Conservation (phyloP, 495 filamentous ascomycete species). For the Filosporella fistucella region DNA sequence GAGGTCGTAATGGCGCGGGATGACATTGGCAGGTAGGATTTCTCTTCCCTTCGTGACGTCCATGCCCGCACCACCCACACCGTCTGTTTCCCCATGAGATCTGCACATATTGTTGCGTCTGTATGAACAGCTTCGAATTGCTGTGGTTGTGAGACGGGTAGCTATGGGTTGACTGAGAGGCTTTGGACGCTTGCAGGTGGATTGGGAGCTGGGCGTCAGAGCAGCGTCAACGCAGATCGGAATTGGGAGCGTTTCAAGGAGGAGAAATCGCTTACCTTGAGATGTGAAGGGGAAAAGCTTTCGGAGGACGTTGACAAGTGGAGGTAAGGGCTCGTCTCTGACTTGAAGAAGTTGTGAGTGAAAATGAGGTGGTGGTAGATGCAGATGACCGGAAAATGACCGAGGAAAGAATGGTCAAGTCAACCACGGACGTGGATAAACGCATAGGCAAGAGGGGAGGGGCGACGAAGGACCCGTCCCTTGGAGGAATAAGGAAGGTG, state of each 20-base stretch:
- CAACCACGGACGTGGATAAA: slow-evolving; percentile 17
- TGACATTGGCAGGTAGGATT: slow-evolving; percentile 59
- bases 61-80: slow-evolving; percentile 37
- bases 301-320: slow-evolving; percentile 11
- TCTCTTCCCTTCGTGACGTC: slow-evolving; percentile 47
- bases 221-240: not conserved
- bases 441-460: slow-evolving; percentile 21
- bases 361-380: too few relatives aligned
- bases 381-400: slow-evolving; percentile 13
- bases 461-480: slow-evolving; percentile 3
- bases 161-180: slow-evolving; percentile 9
- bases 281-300: not conserved
- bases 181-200: slow-evolving; percentile 9
- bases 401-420: slow-evolving; percentile 21
- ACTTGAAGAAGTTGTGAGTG: slow-evolving; percentile 7
- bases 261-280: slow-evolving; percentile 8
- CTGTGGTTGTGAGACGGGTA: slow-evolving; percentile 13
- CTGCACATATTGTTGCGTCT: slow-evolving; percentile 54
- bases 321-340: slow-evolving; percentile 20
- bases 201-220: not conserved
- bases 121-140: slow-evolving; percentile 44
- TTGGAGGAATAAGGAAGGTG: slow-evolving; percentile 9
- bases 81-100: slow-evolving; percentile 33
- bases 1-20: slow-evolving; percentile 65
- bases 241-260: not conserved